Conservation (phyloP, 345 rosid genomes). For the Psidium guajava region DNA sequence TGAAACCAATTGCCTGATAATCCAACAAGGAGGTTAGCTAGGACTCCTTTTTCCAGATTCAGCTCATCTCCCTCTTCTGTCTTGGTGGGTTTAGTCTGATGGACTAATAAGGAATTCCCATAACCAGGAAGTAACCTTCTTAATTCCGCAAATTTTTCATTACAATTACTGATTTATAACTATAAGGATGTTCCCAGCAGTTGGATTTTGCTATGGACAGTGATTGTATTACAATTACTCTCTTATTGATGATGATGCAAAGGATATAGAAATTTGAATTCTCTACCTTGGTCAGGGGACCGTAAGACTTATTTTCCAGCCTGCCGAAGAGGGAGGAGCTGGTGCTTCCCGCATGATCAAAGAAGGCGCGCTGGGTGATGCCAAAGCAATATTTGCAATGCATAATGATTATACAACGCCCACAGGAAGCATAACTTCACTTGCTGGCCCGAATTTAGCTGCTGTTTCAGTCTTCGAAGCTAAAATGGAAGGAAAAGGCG, state of each 20-base stretch:
- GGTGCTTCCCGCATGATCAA: slow-evolving; percentile 76
- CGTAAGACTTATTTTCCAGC: slow-evolving; percentile 80
- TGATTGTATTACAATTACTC: background rate
- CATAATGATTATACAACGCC: slow-evolving; percentile 24
- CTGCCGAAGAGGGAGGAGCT: slow-evolving; percentile 89
- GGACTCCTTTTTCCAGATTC: background rate
- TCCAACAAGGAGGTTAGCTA: background rate
- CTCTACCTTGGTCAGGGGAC: slow-evolving; percentile 46
- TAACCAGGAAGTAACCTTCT: background rate
- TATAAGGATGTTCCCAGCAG: background rate
- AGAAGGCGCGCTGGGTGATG: slow-evolving; percentile 79
- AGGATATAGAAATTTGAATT: background rate
- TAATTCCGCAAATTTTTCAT: background rate
- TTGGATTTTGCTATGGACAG: background rate
- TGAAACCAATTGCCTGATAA: background rate
- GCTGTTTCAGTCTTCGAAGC: slow-evolving; percentile 42
- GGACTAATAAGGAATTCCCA: background rate
- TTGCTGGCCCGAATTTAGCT: slow-evolving; percentile 59
- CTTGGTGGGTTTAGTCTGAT: background rate
- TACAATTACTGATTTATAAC: background rate
- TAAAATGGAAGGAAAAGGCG: slow-evolving; percentile 43
- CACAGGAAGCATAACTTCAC: slow-evolving; percentile 44
- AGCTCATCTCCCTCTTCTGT: background rate
- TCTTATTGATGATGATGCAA: background rate
- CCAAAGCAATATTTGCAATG: slow-evolving; percentile 90